Evolutionary conservation across 345 rosid species (phyloP), one percentile per base, ranked within the genome.

Genomic region (Arabis alpina): DNA sequence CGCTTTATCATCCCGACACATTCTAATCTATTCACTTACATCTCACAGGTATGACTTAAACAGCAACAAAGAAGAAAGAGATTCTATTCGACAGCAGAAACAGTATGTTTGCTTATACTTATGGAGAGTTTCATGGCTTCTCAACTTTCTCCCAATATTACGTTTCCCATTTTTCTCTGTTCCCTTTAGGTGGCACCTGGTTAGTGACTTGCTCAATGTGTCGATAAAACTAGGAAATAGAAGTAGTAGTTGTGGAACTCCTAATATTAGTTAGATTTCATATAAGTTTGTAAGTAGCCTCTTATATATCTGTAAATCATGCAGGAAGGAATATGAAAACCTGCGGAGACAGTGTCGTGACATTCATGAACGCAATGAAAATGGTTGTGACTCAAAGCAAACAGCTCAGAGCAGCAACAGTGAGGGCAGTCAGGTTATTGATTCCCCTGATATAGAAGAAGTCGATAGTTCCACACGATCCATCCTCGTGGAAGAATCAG

Each of bases 61-160:
- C 77, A 87, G 90, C 80, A 84, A 91, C 49, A 66, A 72, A 68
- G 93, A 80, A 78, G 98, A 85, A 79, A 81, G 98, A 61, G 90
- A 83, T 40, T 63, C 74, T 23, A 53, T 80, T 48, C 76, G 57
- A 65, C 78, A 65, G 70, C 80, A 79, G 79, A 90, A 85, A 51
- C 87, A 88, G 98, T 90, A 84, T 51, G 61, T 48, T 66, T 3
- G 1, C 74, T 68, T 28, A 39, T 39, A 68, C 36, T 68, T 43
- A 10, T 30, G 27, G 34, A 61, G 39, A 47, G 16, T 32, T 37
- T 68, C 13, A 14, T 65, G 28, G 54, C 54, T 61, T 77, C 50
- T 77, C 32, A 57, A 50, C 66, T 32, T 42, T 59, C 57, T 54
- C 36, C 54, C 58, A 62, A 40, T 64, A 32, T 64, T 19, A 56